Conservation (phyloP, 1,284 basidiomycete species). For the Irpex sp. region DNA sequence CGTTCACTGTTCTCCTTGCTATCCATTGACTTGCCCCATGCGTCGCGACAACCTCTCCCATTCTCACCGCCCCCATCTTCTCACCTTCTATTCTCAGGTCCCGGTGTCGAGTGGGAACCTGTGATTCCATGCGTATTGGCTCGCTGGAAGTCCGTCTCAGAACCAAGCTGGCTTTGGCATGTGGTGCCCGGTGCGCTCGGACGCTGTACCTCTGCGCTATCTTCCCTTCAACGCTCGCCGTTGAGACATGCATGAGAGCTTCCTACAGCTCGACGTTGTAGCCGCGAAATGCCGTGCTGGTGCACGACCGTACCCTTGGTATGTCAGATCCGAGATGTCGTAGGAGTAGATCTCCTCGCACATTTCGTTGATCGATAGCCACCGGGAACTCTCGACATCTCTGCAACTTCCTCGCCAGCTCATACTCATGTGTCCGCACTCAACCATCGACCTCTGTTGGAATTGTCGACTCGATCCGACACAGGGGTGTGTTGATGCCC, state of each 20-base stretch:
- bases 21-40: neutral
- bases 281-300: slow-evolving; percentile 27
- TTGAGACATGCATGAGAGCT: slow-evolving; percentile 20
- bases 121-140: neutral
- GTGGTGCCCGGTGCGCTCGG: slow-evolving; percentile 1
- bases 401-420: slow-evolving; percentile 15
- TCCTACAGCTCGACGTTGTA: slow-evolving; percentile 42
- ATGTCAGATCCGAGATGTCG: slow-evolving; percentile 17
- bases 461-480: neutral
- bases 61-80: neutral
- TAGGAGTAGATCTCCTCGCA: slow-evolving; percentile 15
- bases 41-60: neutral
- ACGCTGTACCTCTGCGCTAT: slow-evolving; percentile 5
- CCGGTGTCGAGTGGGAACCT: neutral
- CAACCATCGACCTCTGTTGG: neutral
- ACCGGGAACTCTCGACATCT: slow-evolving; percentile 13
- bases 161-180: neutral
- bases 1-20: neutral
- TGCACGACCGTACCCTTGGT: slow-evolving; percentile 3
- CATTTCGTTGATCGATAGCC: slow-evolving; percentile 39
- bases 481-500: neutral
- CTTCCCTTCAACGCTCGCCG: slow-evolving; percentile 15
- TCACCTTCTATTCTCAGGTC: neutral
- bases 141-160: neutral
- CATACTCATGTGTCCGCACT: neutral